These are phyloP conservation scores for Giardia duodenalis DNA, from an alignment of 208 protist species.

Conservation along the genomic window DNA sequence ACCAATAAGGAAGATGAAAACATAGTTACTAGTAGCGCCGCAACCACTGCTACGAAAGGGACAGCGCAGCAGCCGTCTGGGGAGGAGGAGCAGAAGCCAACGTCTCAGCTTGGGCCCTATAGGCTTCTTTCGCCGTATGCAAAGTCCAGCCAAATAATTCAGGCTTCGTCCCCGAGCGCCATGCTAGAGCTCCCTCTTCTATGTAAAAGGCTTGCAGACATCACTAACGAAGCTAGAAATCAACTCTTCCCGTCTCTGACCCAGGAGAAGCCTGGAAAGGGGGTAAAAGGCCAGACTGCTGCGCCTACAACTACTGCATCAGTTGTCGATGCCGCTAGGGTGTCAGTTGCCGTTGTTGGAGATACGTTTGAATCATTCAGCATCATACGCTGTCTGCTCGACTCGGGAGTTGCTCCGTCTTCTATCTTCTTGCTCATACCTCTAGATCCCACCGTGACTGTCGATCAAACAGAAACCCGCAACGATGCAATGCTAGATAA, in stretches of 20 bases:
- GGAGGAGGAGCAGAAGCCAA: neutral
- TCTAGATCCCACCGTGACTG: constrained; percentile 2
- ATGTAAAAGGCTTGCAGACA: neutral
- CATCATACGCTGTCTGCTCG: neutral
- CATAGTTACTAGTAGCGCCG: too few relatives aligned
- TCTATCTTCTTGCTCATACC: constrained; percentile 19
- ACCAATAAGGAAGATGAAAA: neutral
- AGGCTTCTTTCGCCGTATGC: neutral
- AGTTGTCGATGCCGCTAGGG: constrained; percentile 8
- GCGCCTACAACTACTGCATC: neutral
- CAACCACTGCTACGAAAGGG: neutral
- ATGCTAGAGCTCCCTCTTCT: neutral
- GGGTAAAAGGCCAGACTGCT: neutral
- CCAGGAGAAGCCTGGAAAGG: neutral
- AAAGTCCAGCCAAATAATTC: constrained; percentile 9
- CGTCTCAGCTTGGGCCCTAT: neutral
- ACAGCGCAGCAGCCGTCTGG: neutral
- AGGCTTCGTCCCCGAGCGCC: neutral
- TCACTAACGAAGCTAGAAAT: constrained; percentile 13
- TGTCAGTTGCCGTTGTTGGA: constrained; percentile 1
- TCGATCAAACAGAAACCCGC: neutral
- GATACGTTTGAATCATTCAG: constrained; percentile 23
- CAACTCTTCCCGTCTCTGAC: constrained; percentile 22
- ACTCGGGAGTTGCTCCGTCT: neutral
- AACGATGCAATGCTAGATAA: neutral